Percentiles rank a stretch among this genome's conserved stretches.
These are phyloP conservation scores for Avena eriantha DNA, from an alignment of 176 grass and related monocot species.

Conservation along the genomic window DNA sequence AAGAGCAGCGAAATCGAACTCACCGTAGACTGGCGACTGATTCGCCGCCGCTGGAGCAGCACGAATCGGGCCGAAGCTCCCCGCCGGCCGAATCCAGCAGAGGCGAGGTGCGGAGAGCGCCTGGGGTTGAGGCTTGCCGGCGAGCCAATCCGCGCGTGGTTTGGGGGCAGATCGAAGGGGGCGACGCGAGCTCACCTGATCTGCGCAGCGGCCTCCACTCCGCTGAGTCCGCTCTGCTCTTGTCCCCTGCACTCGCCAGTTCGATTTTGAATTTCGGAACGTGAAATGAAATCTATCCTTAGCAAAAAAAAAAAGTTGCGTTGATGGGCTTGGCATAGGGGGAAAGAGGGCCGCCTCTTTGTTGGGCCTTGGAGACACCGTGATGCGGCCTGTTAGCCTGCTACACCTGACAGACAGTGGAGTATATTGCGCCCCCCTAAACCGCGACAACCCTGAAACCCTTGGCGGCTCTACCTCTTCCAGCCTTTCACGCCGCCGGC, in stretches of 20 bases:
- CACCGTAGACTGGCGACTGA: not conserved
- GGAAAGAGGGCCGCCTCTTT: not conserved
- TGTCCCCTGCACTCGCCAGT: not conserved
- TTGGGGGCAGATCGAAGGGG: not conserved
- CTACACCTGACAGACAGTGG: not conserved
- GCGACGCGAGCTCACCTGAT: not conserved
- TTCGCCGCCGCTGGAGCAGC: not conserved
- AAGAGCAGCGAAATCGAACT: not conserved
- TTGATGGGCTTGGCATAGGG: no score
- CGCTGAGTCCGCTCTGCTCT: no score
- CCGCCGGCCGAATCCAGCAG: not conserved
- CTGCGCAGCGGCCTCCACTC: not conserved
- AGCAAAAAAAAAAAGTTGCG: no score
- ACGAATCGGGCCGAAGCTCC: not conserved
- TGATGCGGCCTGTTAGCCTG: not conserved
- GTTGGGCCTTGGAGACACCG: not conserved
- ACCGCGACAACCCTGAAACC: slow-evolving; percentile 2
- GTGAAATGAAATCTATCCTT: no score
- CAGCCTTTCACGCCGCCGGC: not conserved
- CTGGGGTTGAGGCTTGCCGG: not conserved
- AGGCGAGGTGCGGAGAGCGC: not conserved
- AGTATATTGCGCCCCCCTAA: not conserved
- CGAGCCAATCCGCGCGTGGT: not conserved
- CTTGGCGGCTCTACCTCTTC: not conserved
- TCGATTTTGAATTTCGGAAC: slow-evolving; percentile 12